Base-by-base conservation (phyloP, 2,329 filamentous ascomycete genomes). In the Clonostachys rosea region DNA sequence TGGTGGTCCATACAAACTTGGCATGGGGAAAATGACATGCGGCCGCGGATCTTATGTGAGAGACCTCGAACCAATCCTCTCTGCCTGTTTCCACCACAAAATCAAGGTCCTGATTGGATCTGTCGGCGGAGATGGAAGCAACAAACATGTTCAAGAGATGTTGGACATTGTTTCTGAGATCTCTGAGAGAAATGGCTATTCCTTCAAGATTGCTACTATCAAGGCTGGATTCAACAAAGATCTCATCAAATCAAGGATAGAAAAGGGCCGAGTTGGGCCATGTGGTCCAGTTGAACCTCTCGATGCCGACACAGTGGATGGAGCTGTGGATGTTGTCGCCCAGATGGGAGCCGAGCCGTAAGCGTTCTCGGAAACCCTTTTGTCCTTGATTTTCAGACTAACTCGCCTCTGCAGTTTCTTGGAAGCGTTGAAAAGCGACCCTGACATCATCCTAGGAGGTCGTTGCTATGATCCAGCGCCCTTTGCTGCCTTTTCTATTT, bases 401-500 rank as follows among this genome's bases (percentile, higher is more conserved):
- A 30, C 8, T 30, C 24, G 24, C 3, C 24, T 30, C 24, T 10
- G 4, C 4, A 30, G 24, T 30, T 30, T 30, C 17, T 39, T 59
- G 0, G 36, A 59, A 42, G 57, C 52, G 44, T 48, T 57, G 0
- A 39, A 47, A 36, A 34, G 44, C 17, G 44, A 57, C 20, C 56
- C 58, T 2, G 59, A 63, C 17, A 60, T 65, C 17, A 56, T 65
- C 10, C 50, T 65, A 1, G 59, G 59, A 12, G 62, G 62, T 0
- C 55, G 68, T 2, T 57, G 59, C 5, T 71, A 72, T 48, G 69
- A 72, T 46, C 69, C 69, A 1, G 53, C 64, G 1, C 68, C 68
- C 0, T 73, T 64, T 54, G 62, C 61, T 3, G 69, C 63, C 3
- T 71, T 66, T 47, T 66, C 57, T 20, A 52, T 68, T 2, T 62